phyloP scores from a whole-genome alignment of 305 asterid species.

The Withania somnifera region DNA sequence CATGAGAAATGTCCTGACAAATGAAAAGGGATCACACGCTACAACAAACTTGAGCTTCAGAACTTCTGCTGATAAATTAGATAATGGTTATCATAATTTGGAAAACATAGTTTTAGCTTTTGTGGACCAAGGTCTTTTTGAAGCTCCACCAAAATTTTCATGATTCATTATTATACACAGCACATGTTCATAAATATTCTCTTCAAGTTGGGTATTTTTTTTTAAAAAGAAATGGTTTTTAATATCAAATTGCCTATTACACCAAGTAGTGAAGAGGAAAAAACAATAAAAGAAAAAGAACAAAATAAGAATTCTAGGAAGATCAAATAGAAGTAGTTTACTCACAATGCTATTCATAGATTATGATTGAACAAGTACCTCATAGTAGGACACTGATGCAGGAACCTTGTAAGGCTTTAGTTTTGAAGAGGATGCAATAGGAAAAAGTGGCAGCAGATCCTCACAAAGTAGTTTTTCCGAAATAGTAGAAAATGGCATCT shows the following conservation, averaged over 20 bases:
- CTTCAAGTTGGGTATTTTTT: not conserved
- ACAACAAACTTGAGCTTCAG: not conserved
- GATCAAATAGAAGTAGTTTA: not conserved
- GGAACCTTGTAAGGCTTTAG: conserved; percentile 27
- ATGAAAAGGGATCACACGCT: conserved; percentile 3
- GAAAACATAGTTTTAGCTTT: not conserved
- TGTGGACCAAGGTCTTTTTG: not conserved
- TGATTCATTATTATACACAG: not conserved
- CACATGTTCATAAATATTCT: not conserved
- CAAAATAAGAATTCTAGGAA: not conserved
- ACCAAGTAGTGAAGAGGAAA: not conserved
- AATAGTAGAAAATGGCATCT: conserved; percentile 76
- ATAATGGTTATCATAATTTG: not conserved
- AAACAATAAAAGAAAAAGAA: not conserved
- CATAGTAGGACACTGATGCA: conserved; percentile 63
- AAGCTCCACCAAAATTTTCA: not conserved
- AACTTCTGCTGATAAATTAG: not conserved
- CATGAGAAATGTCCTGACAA: conserved; percentile 44
- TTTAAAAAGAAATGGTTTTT: not conserved
- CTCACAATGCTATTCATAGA: not conserved
- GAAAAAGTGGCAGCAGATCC: conserved; percentile 83
- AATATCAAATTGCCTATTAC: not conserved
- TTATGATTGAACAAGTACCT: conserved; percentile 32
- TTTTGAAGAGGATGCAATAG: conserved; percentile 33
- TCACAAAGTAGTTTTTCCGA: conserved; percentile 65